Percentiles rank a stretch among this genome's conserved stretches.
phyloP scores from a whole-genome alignment of 495 filamentous ascomycete genomes.

The Extremus antarcticus region DNA sequence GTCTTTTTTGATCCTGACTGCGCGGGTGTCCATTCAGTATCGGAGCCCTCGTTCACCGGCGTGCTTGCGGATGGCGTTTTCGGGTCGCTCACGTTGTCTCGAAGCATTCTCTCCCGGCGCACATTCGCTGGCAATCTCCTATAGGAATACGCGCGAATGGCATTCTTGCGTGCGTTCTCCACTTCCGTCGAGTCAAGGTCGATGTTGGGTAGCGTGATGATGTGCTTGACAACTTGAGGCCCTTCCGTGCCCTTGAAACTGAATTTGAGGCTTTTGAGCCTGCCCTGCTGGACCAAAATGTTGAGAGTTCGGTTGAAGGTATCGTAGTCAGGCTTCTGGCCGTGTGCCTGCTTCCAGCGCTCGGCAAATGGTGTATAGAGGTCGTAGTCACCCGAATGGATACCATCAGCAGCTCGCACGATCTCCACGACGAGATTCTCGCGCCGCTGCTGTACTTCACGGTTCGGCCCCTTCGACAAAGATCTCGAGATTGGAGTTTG shows the following conservation, averaged over 20 bases:
- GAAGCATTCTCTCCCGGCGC: too few relatives aligned
- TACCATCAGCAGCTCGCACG: slow-evolving; percentile 17
- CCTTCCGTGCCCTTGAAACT: slow-evolving; percentile 46
- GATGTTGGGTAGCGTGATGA: slow-evolving; percentile 41
- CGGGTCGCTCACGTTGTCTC: neutral
- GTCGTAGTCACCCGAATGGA: slow-evolving; percentile 45
- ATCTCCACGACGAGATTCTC: slow-evolving; percentile 16
- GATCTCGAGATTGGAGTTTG: too few relatives aligned
- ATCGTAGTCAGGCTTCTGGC: slow-evolving; percentile 40
- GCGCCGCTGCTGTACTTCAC: too few relatives aligned
- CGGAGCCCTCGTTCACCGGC: neutral
- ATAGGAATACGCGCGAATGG: slow-evolving; percentile 33
- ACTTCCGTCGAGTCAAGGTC: slow-evolving; percentile 41
- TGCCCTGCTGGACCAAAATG: slow-evolving; percentile 46
- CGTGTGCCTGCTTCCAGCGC: slow-evolving; percentile 44
- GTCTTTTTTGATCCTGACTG: neutral
- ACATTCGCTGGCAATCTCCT: too few relatives aligned
- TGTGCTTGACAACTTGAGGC: slow-evolving; percentile 20
- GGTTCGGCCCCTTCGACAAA: too few relatives aligned
- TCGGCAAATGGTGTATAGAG: slow-evolving; percentile 60
- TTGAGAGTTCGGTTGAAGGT: slow-evolving; percentile 49
- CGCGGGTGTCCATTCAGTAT: neutral
- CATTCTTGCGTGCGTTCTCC: too few relatives aligned
- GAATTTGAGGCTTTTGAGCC: slow-evolving; percentile 51
- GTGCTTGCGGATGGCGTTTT: neutral